Base-by-base conservation (phyloP, 192 early-diverging fungal genomes). In the Tieghemiomyces parasiticus region DNA sequence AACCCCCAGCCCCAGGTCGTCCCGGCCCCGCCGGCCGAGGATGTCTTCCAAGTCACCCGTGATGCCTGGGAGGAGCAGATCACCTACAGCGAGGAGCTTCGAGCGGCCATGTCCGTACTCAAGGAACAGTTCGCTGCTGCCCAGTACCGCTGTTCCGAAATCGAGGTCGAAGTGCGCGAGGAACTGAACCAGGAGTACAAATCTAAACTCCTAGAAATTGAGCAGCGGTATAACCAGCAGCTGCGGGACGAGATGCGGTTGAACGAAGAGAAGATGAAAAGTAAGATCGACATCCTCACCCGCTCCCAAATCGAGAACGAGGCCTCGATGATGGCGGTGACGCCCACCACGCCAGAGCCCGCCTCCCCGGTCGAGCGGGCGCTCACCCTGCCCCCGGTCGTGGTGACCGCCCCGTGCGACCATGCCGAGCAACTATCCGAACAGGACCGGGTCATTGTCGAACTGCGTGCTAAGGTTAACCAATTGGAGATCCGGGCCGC, bases 131-230 rank as follows among this genome's bases (percentile, higher is more conserved):
- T 71, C 65, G 61, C 65, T 14, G 74, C 67, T 45, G 70, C 70
- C 32, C 75, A 79, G 64, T 70, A 78, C 44, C 73, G 72, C n/a
- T 67, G 63, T 47, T 60, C 75, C 16, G 61, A 65, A 24, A 70
- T 82, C 33, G 81, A 82, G 61, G 55, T 69, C n/a, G 74, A 73
- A 31, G 74, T 78, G 28, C 72, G 81, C 14, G 69, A 71, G 8
- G 74, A 80, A 61, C 68, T 77, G n/a, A 49, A 73, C 0, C 51
- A 35, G 29, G 76, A 77, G 32, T 75, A 75, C 45, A 55, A 73
- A 33, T 46, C 16, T 20, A 70, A 74, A 50, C 61, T 82, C 26
- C 65, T 65, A 25, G 69, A 72, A 28, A 64, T 80, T 51, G 70
- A 80, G 61, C 59, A 62, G 1, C 64, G 65, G 19, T 66, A 74